Evolutionary conservation across 2,329 filamentous ascomycete species (phyloP).

Genomic region (Celoporthe dispersa): DNA sequence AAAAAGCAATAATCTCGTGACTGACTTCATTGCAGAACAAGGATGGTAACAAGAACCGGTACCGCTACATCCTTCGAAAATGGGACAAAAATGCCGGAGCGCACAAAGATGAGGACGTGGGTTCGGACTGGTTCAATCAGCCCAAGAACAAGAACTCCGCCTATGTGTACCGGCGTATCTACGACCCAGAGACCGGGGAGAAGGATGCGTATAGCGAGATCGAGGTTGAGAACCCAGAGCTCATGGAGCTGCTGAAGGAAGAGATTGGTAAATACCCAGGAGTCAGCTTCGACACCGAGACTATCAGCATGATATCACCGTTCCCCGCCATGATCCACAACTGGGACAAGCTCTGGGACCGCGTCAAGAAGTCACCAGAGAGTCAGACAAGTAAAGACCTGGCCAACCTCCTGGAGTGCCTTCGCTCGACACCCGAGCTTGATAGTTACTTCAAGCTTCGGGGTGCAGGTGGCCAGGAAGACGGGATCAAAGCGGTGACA

Average conservation of each 20-base stretch:
- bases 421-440: conserved; percentile 25
- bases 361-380: conserved; percentile 22
- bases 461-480: conserved; percentile 18
- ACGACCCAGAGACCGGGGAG: conserved; percentile 22
- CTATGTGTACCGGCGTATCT: conserved; percentile 29
- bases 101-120: conserved; percentile 27
- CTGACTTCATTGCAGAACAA: neutral
- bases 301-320: conserved; percentile 25
- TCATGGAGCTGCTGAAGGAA: conserved; percentile 25
- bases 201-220: conserved; percentile 26
- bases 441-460: conserved; percentile 30
- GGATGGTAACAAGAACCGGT: conserved; percentile 16
- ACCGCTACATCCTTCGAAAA: conserved; percentile 25
- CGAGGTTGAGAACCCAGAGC: conserved; percentile 25
- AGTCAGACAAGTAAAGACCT: conserved; percentile 28
- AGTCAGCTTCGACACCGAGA: conserved; percentile 28
- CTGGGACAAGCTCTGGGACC: conserved; percentile 28
- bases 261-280: conserved; percentile 30
- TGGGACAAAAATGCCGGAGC: conserved; percentile 26
- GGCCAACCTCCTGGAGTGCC: conserved; percentile 22
- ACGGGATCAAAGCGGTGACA: conserved; percentile 24
- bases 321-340: conserved; percentile 30
- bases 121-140: conserved; percentile 19
- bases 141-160: conserved; percentile 22
- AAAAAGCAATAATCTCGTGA: neutral